Evolutionary conservation across 768 basidiomycete genomes (phyloP), one percentile per base, ranked within the genome.

Genomic region (Scleroderma citrinum): DNA sequence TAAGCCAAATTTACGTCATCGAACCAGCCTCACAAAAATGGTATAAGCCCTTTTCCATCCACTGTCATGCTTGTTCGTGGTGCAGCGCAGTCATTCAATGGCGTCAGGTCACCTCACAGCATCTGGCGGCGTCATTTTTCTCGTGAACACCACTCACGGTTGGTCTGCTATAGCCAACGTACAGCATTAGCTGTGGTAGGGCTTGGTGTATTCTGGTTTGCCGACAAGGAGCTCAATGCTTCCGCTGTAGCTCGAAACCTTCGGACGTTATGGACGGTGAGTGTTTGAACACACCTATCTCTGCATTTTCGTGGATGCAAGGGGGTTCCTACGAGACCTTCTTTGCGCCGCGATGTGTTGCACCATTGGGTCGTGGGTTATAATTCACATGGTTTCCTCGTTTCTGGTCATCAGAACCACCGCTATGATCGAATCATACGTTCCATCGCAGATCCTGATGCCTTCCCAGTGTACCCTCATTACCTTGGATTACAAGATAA

Each of bases 401-500:
- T 29, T 29, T 4, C 26, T n/a, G n/a, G n/a, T n/a, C n/a, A n/a
- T n/a, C n/a, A n/a, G n/a, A n/a, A n/a, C n/a, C n/a, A n/a, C 34
- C n/a, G 13, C 26, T 42, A 16, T 42, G 16, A 13, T 16, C 40
- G 10, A n/a, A n/a, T 11, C n/a, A 23, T 12, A 14, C 17, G 30
- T 16, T 43, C 26, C 26, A 35, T 36, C 40, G 17, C 53, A 53
- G 56, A 34, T 24, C 44, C 50, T 29, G 11, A 19, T 14, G 17
- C 34, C 2, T n/a, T 43, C 49, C 14, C 42, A 87, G 85, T 88
- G 86, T 54, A 73, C 78, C 11, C 60, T 81, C 51, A 84, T 90
- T 41, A 84, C 85, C 6, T 53, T 81, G 49, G 86, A 90, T 71
- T 95, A 93, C 71, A 96, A 97, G 61, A 64, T 86, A 44, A 93